A percentile compares a stretch with the other conserved stretches of the same genome.
Conservation (phyloP, 768 basidiomycete species). For the Cystofilobasidium bisporidii region DNA sequence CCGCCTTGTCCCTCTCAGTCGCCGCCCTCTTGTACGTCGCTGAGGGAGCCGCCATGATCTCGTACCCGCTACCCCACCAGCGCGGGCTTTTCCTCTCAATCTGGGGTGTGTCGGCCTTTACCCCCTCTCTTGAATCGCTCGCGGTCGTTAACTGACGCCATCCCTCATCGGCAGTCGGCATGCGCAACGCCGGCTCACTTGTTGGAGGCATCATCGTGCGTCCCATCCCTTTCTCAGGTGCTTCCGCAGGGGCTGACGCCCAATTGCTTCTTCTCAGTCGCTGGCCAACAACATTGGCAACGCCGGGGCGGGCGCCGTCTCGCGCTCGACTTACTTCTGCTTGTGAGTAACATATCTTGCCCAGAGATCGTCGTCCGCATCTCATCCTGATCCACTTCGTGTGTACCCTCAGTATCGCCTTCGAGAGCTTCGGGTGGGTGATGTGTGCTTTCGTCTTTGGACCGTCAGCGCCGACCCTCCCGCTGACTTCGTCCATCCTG, state of each 20-base stretch:
- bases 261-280: background rate
- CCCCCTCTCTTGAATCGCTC: too few relatives aligned
- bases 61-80: background rate
- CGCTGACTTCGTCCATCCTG: too few relatives aligned
- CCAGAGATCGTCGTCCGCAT: too few relatives aligned
- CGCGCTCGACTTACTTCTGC: background rate
- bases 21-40: constrained; percentile 2
- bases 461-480: too few relatives aligned
- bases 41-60: background rate
- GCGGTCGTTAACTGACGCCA: too few relatives aligned
- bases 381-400: too few relatives aligned
- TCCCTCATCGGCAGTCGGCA: too few relatives aligned
- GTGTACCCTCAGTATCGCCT: background rate
- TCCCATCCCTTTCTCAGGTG: too few relatives aligned
- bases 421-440: constrained; percentile 5
- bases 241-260: too few relatives aligned
- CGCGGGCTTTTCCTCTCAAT: constrained; percentile 4
- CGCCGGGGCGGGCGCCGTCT: background rate
- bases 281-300: constrained; percentile 1
- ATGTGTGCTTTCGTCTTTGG: too few relatives aligned
- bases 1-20: background rate
- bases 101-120: too few relatives aligned
- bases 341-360: background rate
- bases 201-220: background rate
- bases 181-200: background rate